Conservation (phyloP, 305 asterid genomes). For the Fraxinus sp. region DNA sequence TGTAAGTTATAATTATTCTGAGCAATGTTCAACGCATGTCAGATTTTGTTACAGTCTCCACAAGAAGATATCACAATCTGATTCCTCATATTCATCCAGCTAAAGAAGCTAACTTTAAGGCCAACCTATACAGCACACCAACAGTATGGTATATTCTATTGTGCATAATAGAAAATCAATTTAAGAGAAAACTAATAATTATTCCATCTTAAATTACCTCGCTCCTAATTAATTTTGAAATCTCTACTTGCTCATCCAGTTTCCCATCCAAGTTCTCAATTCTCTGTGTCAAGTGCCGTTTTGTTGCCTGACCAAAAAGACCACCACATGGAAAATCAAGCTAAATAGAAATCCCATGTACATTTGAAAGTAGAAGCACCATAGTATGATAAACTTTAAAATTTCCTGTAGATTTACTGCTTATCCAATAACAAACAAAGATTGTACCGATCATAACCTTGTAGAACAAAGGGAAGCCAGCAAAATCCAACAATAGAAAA, state of each 20-base stretch:
- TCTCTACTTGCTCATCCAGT: too few species aligned
- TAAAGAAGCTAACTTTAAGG: background rate
- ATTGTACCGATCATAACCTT: background rate
- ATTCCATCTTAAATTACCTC: too few species aligned
- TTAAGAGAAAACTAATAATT: background rate
- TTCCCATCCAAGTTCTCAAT: constrained; percentile 67
- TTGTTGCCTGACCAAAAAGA: constrained; percentile 55
- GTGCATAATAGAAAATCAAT: too few species aligned
- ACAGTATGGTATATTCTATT: background rate
- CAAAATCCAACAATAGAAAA: background rate
- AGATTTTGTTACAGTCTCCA: constrained; percentile 13
- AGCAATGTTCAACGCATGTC: background rate
- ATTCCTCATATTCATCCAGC: background rate
- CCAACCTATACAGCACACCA: background rate
- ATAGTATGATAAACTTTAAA: background rate
- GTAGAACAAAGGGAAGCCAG: background rate
- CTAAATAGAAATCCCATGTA: background rate
- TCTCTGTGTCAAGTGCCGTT: constrained; percentile 76
- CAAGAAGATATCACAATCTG: background rate
- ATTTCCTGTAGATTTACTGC: too few species aligned
- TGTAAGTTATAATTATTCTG: constrained; percentile 5
- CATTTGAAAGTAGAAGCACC: background rate
- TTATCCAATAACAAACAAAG: too few species aligned
- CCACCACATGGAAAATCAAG: constrained; percentile 11
- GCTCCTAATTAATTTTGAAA: too few species aligned